Evolutionary conservation across 495 filamentous ascomycete species (phyloP).

Genomic region (Rhypophila decipiens): DNA sequence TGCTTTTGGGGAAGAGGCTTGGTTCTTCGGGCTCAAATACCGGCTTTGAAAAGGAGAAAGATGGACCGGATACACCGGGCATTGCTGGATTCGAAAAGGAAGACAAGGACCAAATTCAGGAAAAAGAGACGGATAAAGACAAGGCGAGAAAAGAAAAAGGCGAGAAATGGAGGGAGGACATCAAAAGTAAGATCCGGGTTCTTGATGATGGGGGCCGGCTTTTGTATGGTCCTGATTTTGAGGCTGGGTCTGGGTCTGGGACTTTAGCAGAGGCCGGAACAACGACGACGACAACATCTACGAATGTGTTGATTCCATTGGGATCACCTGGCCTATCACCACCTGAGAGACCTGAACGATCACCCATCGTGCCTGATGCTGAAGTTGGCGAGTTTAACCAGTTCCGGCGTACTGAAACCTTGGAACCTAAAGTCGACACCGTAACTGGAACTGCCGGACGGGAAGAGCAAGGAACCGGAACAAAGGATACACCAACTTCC

Average conservation of each 20-base stretch:
- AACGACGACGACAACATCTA: too few species aligned
- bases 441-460: background rate
- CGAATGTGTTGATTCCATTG: too few species aligned
- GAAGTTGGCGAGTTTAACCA: too few species aligned
- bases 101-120: background rate
- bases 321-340: too few species aligned
- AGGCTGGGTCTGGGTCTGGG: background rate
- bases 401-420: too few species aligned
- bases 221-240: background rate
- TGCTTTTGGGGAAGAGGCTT: background rate
- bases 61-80: background rate
- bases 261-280: too few species aligned
- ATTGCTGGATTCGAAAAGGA: background rate
- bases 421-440: too few species aligned
- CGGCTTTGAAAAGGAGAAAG: background rate
- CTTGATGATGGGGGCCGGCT: background rate
- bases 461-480: background rate
- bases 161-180: background rate
- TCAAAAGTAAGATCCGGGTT: background rate
- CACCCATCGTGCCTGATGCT: too few species aligned
- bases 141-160: background rate
- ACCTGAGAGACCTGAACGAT: too few species aligned
- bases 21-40: background rate
- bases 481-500: background rate
- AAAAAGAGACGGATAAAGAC: background rate